phyloP scores from a whole-genome alignment of 129 eudicot species.

The Chrysanthemum seticuspe region DNA sequence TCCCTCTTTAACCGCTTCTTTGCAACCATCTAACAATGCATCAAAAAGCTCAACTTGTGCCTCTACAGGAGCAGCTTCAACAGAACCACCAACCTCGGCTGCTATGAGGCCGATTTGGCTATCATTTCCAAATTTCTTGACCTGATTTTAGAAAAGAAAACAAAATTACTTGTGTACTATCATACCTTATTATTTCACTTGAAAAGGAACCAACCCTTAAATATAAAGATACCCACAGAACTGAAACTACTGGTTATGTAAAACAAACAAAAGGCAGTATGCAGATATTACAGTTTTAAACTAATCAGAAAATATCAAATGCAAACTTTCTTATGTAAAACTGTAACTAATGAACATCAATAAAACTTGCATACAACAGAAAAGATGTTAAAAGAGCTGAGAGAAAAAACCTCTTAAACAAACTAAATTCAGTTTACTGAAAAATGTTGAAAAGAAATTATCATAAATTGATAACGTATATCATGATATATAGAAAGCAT shows the following conservation, averaged over 20 bases:
- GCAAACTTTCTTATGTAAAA: conserved; percentile 1
- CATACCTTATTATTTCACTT: background rate
- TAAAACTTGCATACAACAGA: background rate
- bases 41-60: conserved; percentile 96
- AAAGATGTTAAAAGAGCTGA: background rate
- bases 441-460: too few species aligned
- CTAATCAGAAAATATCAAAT: conserved; percentile 3
- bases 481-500: too few species aligned
- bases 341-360: background rate
- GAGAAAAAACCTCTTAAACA: background rate
- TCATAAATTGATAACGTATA: too few species aligned
- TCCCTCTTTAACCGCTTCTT: conserved; percentile 75
- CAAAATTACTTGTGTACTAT: background rate
- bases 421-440: too few species aligned
- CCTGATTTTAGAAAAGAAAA: conserved; percentile 40
- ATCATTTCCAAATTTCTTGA: conserved; percentile 90
- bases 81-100: conserved; percentile 88
- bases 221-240: conserved; percentile 6
- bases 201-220: background rate
- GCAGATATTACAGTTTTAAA: conserved; percentile 8
- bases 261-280: conserved; percentile 13
- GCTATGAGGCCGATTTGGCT: conserved; percentile 81
- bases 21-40: conserved; percentile 86
- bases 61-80: conserved; percentile 91
- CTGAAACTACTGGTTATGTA: background rate